phyloP scores from a whole-genome alignment of 1,284 basidiomycete species.

The Porogramme epimiltina region DNA sequence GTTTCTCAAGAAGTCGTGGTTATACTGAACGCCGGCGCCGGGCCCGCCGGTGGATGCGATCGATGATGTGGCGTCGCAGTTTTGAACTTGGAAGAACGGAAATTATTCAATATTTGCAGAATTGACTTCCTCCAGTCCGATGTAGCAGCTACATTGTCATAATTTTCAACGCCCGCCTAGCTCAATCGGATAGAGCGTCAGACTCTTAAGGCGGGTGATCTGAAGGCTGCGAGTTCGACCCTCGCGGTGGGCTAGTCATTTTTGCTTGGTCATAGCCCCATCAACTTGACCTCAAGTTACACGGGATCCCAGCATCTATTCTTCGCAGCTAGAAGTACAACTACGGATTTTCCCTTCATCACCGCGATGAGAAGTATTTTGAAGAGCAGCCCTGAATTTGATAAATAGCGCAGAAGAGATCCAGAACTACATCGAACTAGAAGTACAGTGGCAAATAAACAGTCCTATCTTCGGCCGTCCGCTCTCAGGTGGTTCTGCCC shows the following conservation, averaged over 20 bases:
- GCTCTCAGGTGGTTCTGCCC: constrained; percentile 22
- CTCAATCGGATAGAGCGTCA: constrained; percentile 89
- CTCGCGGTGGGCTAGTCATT: constrained; percentile 80
- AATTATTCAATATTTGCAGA: too few species aligned
- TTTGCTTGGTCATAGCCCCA: not conserved
- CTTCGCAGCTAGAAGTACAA: too few species aligned
- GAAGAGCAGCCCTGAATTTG: not conserved
- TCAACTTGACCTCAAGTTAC: too few species aligned
- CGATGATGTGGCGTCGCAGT: too few species aligned
- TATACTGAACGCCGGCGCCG: too few species aligned
- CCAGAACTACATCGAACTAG: not conserved
- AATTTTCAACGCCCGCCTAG: constrained; percentile 61
- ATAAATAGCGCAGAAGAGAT: not conserved
- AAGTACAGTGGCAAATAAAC: not conserved
- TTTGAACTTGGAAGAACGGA: not conserved
- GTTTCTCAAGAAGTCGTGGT: too few species aligned
- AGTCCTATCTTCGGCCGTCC: not conserved
- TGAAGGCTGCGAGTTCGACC: constrained; percentile 92
- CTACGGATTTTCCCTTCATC: constrained; percentile 6
- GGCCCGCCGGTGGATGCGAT: too few species aligned
- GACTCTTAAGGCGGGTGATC: constrained; percentile 56
- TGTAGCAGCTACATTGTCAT: too few species aligned
- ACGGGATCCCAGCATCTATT: too few species aligned
- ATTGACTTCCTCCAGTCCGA: too few species aligned
- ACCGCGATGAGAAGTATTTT: too few species aligned